A percentile compares a stretch with the other conserved stretches of the same genome.
Conservation (phyloP, 176 grass and related monocot species). For the Echinochloa phyllopogon region DNA sequence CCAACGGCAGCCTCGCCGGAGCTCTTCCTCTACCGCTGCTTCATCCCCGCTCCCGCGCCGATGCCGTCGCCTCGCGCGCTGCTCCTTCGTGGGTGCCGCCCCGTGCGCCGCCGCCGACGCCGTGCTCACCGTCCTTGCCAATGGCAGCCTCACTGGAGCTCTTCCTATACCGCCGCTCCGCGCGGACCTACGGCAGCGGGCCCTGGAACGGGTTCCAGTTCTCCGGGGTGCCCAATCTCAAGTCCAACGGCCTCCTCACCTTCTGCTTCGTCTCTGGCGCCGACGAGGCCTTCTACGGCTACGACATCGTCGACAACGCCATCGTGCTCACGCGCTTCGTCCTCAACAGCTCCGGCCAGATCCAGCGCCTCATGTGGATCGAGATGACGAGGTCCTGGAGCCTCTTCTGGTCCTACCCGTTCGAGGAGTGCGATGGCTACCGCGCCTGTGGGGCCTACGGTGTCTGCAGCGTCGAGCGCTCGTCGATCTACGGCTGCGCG, state of each 20-base stretch:
- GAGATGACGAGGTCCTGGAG: slow-evolving; percentile 46
- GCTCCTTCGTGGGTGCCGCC: not conserved
- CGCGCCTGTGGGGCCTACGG: slow-evolving; percentile 55
- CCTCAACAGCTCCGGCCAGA: slow-evolving; percentile 32
- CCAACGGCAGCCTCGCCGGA: too few species aligned
- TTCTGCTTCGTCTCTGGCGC: slow-evolving; percentile 40
- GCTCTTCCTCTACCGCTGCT: too few species aligned
- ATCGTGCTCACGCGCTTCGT: slow-evolving; percentile 48
- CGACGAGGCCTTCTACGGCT: slow-evolving; percentile 52
- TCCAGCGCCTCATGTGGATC: slow-evolving; percentile 57
- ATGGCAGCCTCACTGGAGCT: slow-evolving; percentile 57
- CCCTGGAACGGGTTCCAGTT: slow-evolving; percentile 64
- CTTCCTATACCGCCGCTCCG: slow-evolving; percentile 18
- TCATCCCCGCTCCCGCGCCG: too few species aligned
- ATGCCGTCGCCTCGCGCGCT: too few species aligned
- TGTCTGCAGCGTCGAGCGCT: slow-evolving; percentile 47
- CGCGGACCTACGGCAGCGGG: slow-evolving; percentile 43
- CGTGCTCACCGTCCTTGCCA: slow-evolving; percentile 24
- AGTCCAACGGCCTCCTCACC: slow-evolving; percentile 26
- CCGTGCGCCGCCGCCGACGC: slow-evolving; percentile 12
- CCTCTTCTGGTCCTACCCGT: slow-evolving; percentile 54
- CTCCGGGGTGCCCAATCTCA: slow-evolving; percentile 52
- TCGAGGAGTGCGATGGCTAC: slow-evolving; percentile 67
- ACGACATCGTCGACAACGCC: not conserved
- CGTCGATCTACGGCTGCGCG: slow-evolving; percentile 48